phyloP scores from a whole-genome alignment of 768 basidiomycete genomes.

The Macrolepiota dolichaula region DNA sequence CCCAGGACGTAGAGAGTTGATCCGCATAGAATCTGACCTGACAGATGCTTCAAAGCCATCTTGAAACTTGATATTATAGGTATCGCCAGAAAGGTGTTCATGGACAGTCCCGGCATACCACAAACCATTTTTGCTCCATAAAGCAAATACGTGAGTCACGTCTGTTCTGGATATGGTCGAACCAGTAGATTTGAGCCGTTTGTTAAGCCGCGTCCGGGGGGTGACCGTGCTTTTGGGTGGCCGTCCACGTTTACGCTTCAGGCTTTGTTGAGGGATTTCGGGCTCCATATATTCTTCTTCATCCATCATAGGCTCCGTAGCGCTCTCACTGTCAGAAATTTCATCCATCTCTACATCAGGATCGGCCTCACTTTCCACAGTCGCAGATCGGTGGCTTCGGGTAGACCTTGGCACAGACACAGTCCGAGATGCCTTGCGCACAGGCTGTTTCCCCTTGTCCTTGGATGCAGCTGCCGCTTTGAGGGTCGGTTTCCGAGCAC shows the following conservation, averaged over 20 bases:
- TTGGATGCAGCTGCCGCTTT: neutral
- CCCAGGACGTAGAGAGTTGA: conserved; percentile 43
- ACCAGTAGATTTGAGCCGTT: conserved; percentile 35
- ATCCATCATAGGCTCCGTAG: conserved; percentile 6
- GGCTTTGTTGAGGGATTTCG: conserved; percentile 9
- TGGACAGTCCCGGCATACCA: conserved; percentile 62
- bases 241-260: conserved; percentile 17
- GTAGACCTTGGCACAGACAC: neutral
- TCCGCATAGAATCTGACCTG: conserved; percentile 50
- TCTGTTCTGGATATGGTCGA: conserved; percentile 21
- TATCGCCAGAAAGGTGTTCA: conserved; percentile 23
- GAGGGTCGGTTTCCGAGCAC: neutral
- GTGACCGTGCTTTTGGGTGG: conserved; percentile 24
- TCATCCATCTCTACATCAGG: conserved; percentile 14
- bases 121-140: conserved; percentile 58
- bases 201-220: conserved; percentile 29
- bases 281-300: conserved; percentile 16
- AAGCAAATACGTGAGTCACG: conserved; percentile 64
- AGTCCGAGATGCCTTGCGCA: neutral
- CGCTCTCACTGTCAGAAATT: conserved; percentile 1
- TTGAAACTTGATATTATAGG: conserved; percentile 62
- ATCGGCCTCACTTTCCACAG: neutral
- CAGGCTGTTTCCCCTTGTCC: conserved; percentile 3
- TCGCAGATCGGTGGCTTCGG: conserved; percentile 4
- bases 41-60: conserved; percentile 50